A percentile compares a stretch with the other conserved stretches of the same genome.
Evolutionary conservation across 106 monocot species (phyloP).

Genomic region (Posidonia australis): DNA sequence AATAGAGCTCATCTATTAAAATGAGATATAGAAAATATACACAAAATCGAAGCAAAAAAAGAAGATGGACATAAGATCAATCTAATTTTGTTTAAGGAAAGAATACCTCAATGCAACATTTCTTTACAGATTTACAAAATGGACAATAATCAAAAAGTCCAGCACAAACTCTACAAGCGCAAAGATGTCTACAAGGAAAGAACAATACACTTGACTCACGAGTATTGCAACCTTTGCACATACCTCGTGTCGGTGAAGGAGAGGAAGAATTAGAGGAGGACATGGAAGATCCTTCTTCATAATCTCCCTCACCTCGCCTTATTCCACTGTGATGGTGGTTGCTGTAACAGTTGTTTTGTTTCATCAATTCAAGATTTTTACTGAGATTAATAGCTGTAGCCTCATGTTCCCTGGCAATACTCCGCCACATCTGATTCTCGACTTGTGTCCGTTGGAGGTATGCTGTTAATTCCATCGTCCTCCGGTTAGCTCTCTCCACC

Average conservation of each 20-base stretch:
- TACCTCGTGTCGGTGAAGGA: background rate
- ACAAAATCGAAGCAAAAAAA: too few species aligned
- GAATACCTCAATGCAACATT: constrained; percentile 27
- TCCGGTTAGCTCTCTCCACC: constrained; percentile 3
- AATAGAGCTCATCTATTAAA: too few species aligned
- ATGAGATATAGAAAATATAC: too few species aligned
- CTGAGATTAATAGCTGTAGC: constrained; percentile 10
- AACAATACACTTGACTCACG: constrained; percentile 19
- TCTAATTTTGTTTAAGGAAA: too few species aligned
- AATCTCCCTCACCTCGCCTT: too few species aligned
- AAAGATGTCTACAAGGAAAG: constrained; percentile 30
- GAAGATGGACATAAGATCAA: too few species aligned
- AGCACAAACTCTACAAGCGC: constrained; percentile 16
- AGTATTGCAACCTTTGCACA: constrained; percentile 6
- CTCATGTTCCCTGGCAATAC: constrained; percentile 21
- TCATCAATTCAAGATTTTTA: constrained; percentile 8
- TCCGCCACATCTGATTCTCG: constrained; percentile 21
- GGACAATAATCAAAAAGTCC: constrained; percentile 18
- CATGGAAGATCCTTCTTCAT: too few species aligned
- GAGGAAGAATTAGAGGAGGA: constrained; percentile 6
- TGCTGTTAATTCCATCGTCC: constrained; percentile 6
- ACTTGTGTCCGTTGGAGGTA: constrained; percentile 4
- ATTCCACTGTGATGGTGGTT: too few species aligned
- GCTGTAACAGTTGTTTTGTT: background rate
- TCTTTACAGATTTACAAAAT: constrained; percentile 19